Evolutionary conservation across 2,329 filamentous ascomycete genomes (phyloP).

Genomic region (Periconia sp.): DNA sequence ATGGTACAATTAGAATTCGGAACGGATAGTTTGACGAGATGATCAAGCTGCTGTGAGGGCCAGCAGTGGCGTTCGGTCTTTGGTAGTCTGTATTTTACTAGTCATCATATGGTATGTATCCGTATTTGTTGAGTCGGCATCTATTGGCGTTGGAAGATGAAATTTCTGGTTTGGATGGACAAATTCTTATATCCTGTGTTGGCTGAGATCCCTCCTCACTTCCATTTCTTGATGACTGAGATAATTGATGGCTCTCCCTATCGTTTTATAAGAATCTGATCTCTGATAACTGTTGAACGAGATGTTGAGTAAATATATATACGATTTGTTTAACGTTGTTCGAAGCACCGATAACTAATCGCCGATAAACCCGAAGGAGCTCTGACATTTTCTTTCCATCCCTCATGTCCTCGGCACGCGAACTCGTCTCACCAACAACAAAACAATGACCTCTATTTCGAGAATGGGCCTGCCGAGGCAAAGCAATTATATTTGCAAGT

Average conservation of each 20-base stretch:
- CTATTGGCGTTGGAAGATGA: not conserved
- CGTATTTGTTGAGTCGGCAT: not conserved
- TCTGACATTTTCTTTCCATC: conserved; percentile 8
- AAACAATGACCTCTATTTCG: conserved; percentile 14
- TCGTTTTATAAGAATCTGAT: too few relatives aligned
- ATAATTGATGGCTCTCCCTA: too few relatives aligned
- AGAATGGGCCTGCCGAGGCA: conserved; percentile 2
- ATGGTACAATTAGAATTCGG: not conserved
- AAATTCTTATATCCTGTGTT: too few relatives aligned
- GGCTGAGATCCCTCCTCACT: too few relatives aligned
- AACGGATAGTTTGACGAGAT: not conserved
- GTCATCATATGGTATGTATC: not conserved
- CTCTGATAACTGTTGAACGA: too few relatives aligned
- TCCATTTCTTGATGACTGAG: too few relatives aligned
- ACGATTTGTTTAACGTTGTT: not conserved
- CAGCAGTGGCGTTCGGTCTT: conserved; percentile 2
- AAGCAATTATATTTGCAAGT: conserved; percentile 20
- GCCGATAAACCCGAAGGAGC: conserved; percentile 18
- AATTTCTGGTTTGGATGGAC: not conserved
- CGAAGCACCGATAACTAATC: conserved; percentile 3
- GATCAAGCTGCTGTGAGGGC: not conserved
- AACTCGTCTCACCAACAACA: not conserved
- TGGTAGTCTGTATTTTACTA: not conserved
- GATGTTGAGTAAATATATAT: not conserved
- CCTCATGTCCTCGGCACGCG: not conserved